A percentile compares a stretch with the other conserved stretches of the same genome.
Conservation (phyloP, 2,329 filamentous ascomycete genomes). For the Akanthomyces lecanii region DNA sequence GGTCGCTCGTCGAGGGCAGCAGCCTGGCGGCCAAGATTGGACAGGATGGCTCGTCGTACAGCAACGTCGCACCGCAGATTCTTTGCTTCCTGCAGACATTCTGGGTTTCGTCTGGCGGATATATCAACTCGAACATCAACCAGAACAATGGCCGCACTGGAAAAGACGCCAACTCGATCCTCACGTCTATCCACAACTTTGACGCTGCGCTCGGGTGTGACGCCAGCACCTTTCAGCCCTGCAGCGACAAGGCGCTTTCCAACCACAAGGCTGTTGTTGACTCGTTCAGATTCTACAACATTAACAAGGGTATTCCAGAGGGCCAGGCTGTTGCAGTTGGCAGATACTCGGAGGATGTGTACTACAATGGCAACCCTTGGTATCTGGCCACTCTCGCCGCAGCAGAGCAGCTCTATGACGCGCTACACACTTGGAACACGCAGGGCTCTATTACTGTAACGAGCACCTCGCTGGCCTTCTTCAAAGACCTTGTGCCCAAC, state of each 20-base stretch:
- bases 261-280: constrained; percentile 75
- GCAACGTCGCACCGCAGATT: constrained; percentile 62
- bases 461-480: constrained; percentile 64
- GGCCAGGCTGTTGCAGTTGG: constrained; percentile 60
- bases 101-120: constrained; percentile 59
- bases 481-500: constrained; percentile 58
- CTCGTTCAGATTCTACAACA: constrained; percentile 68
- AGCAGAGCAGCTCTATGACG: constrained; percentile 76
- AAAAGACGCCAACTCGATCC: constrained; percentile 67
- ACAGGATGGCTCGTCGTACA: constrained; percentile 56
- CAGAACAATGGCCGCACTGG: constrained; percentile 58
- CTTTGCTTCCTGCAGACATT: constrained; percentile 71
- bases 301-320: constrained; percentile 62
- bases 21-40: constrained; percentile 61
- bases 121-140: constrained; percentile 67
- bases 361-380: constrained; percentile 79
- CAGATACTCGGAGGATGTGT: constrained; percentile 67
- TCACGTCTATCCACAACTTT: constrained; percentile 64
- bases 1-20: constrained; percentile 64
- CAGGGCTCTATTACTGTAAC: constrained; percentile 62
- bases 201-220: constrained; percentile 64
- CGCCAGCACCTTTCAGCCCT: constrained; percentile 72
- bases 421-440: constrained; percentile 66
- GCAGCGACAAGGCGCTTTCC: constrained; percentile 62
- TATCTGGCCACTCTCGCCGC: constrained; percentile 72